phyloP scores from a whole-genome alignment of 768 basidiomycete genomes.

The Austroboletus festivus region DNA sequence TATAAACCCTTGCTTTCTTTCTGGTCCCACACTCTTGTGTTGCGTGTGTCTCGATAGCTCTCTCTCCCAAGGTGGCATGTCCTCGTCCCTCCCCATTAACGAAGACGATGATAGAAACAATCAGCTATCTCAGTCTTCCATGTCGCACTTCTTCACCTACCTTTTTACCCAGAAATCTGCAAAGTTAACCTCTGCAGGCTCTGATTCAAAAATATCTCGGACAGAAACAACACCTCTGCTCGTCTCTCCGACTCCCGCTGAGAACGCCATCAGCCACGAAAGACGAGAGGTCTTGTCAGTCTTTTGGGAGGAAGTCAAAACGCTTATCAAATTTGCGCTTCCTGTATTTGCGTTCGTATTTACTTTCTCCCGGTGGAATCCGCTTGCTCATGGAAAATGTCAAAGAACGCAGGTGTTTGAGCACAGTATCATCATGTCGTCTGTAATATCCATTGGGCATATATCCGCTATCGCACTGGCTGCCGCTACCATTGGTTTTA shows the following conservation, averaged over 20 bases:
- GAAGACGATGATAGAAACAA: constrained; percentile 3
- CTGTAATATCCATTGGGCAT: constrained; percentile 90
- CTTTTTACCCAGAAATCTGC: neutral
- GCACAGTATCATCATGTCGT: constrained; percentile 80
- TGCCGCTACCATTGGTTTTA: constrained; percentile 69
- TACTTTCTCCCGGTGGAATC: neutral
- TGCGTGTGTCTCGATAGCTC: no score
- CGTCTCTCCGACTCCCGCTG: no score
- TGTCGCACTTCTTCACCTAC: constrained; percentile 1
- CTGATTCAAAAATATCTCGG: constrained; percentile 1
- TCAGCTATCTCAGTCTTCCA: neutral
- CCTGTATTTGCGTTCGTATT: constrained; percentile 69
- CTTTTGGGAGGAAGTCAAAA: constrained; percentile 22
- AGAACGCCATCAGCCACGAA: constrained; percentile 36
- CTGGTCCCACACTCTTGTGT: no score
- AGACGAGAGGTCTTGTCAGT: constrained; percentile 11
- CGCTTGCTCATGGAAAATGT: constrained; percentile 1
- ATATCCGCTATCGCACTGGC: constrained; percentile 88
- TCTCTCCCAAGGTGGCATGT: neutral
- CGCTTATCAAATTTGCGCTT: constrained; percentile 61
- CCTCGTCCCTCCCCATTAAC: neutral
- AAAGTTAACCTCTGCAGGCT: constrained; percentile 1
- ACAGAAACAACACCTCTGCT: constrained; percentile 60
- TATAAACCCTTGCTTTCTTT: no score
- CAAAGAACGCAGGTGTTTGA: constrained; percentile 66